Evolutionary conservation across 495 filamentous ascomycete species (phyloP).

Genomic region (Penicillium subrubescens): DNA sequence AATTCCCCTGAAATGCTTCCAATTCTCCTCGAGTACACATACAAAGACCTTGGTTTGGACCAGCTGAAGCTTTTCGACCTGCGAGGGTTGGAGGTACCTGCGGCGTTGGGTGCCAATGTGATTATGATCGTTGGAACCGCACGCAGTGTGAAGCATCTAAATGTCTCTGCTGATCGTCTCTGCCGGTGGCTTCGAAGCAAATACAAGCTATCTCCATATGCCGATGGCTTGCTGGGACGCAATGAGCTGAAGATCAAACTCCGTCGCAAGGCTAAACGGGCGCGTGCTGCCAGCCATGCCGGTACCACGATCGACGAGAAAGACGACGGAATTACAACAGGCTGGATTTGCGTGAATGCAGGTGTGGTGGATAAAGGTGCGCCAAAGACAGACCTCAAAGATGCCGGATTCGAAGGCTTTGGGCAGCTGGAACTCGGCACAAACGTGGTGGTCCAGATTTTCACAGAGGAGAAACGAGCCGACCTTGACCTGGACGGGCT

Average conservation of each 20-base stretch:
- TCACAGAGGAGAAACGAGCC: slow-evolving; percentile 80
- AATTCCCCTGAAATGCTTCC: slow-evolving; percentile 72
- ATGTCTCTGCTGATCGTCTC: slow-evolving; percentile 86
- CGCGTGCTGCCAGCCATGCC: slow-evolving; percentile 68
- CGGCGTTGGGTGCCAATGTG: slow-evolving; percentile 82
- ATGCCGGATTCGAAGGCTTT: slow-evolving; percentile 67
- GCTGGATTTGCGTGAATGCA: slow-evolving; percentile 94
- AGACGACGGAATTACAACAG: slow-evolving; percentile 84
- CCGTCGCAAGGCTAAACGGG: slow-evolving; percentile 74
- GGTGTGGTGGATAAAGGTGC: slow-evolving; percentile 63
- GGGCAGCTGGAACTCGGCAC: slow-evolving; percentile 57
- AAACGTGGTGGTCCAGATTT: slow-evolving; percentile 84
- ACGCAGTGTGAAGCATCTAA: slow-evolving; percentile 88
- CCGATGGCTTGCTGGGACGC: slow-evolving; percentile 85
- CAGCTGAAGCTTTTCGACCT: slow-evolving; percentile 77
- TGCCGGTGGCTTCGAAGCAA: slow-evolving; percentile 80
- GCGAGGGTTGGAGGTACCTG: slow-evolving; percentile 78
- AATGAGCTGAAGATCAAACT: slow-evolving; percentile 90
- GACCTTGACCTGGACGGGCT: slow-evolving; percentile 83
- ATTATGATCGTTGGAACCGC: slow-evolving; percentile 95
- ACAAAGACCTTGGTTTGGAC: slow-evolving; percentile 81
- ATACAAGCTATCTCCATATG: slow-evolving; percentile 69
- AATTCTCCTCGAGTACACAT: slow-evolving; percentile 73
- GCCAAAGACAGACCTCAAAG: slow-evolving; percentile 38
- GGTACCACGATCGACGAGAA: slow-evolving; percentile 50